phyloP scores from a whole-genome alignment of 208 protist species.

The Wallacemonas sp. region DNA sequence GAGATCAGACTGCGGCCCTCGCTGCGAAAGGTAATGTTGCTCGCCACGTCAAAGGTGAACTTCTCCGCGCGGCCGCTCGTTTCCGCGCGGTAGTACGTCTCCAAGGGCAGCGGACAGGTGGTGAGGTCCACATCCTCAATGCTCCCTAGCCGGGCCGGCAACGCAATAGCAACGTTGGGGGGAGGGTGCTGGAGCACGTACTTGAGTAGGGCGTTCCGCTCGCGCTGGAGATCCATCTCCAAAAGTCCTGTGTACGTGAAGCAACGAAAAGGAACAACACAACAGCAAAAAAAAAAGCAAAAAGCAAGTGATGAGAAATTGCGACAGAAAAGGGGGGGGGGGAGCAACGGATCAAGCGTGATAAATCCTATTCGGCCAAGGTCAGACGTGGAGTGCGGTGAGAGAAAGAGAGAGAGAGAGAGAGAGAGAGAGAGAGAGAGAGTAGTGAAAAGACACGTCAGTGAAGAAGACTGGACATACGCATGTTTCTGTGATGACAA shows the following conservation, averaged over 20 bases:
- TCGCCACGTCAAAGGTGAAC: slow-evolving; percentile 2
- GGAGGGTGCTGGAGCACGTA: slow-evolving; percentile 61
- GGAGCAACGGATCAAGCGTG: no score
- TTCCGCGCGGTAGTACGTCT: slow-evolving; percentile 29
- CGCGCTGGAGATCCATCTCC: slow-evolving; percentile 27
- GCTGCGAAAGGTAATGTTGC: slow-evolving; percentile 12
- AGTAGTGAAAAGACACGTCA: no score
- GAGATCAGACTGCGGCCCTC: slow-evolving; percentile 11
- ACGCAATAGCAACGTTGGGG: slow-evolving; percentile 39
- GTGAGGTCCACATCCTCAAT: slow-evolving; percentile 43
- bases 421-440: no score
- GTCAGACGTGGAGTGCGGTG: no score
- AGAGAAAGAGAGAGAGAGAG: no score
- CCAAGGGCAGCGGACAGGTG: slow-evolving; percentile 31
- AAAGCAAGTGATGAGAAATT: background rate
- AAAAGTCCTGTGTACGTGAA: no score
- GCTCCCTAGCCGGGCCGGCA: slow-evolving; percentile 26
- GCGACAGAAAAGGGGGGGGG: background rate
- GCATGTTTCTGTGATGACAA: no score
- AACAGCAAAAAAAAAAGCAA: slow-evolving; percentile 18
- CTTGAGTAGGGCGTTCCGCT: slow-evolving; percentile 56
- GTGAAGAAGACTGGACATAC: no score
- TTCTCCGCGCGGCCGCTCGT: background rate
- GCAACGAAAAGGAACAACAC: background rate
- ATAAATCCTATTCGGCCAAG: no score